Evolutionary conservation across 1,284 basidiomycete genomes (phyloP).

Genomic region (Ceratobasidium sp.): DNA sequence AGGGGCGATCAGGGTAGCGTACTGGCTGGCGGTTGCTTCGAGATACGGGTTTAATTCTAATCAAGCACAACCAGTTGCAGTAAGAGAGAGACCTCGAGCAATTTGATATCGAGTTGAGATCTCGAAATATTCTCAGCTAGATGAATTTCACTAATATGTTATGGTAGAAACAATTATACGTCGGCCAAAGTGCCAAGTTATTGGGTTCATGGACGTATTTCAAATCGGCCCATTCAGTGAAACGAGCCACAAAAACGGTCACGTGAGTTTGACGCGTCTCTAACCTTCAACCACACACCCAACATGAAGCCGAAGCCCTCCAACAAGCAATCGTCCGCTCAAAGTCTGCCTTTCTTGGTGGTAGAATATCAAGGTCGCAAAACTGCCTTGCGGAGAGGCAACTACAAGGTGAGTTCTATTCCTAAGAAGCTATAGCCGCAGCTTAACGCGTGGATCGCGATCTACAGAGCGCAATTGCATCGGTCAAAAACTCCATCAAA

Average conservation of each 20-base stretch:
- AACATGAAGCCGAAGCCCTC: background rate
- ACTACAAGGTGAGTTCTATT: background rate
- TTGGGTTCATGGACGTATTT: background rate
- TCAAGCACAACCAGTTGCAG: too few species aligned
- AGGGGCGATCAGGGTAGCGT: too few species aligned
- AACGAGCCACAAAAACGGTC: background rate
- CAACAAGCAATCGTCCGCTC: background rate
- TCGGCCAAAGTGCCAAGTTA: background rate
- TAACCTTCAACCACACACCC: too few species aligned
- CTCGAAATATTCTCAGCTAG: too few species aligned
- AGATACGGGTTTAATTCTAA: too few species aligned
- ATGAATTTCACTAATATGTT: too few species aligned
- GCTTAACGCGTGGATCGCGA: background rate
- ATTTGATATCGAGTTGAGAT: background rate
- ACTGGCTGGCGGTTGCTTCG: too few species aligned
- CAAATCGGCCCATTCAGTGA: background rate
- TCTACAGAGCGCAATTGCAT: background rate
- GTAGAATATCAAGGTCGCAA: constrained; percentile 8
- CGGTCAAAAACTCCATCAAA: constrained; percentile 2
- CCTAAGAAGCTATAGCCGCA: background rate
- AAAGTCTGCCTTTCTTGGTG: background rate
- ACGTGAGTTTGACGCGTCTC: too few species aligned
- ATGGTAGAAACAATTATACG: too few species aligned
- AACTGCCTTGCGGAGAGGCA: background rate
- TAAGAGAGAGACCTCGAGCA: background rate